Evolutionary conservation across 441 rosid genomes (phyloP).

Genomic region (Rhodomyrtus psidioides): DNA sequence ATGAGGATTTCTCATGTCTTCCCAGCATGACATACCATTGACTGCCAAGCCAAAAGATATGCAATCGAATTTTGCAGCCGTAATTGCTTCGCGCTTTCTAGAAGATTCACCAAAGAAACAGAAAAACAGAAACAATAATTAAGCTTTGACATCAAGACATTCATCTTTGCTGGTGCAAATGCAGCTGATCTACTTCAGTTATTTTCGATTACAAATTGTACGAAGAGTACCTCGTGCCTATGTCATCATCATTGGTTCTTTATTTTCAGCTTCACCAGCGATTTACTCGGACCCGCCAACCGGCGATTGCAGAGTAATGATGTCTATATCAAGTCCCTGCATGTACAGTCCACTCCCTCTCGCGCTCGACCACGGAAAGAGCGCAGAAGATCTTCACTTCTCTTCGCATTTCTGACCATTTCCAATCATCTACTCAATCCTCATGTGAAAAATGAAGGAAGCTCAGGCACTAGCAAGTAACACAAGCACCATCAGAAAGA

Average conservation of each 20-base stretch:
- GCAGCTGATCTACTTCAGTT: neutral
- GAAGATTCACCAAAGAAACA: neutral
- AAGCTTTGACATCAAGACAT: neutral
- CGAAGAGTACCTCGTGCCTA: neutral
- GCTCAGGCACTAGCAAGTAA: neutral
- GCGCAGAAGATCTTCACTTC: neutral
- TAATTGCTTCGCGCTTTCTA: neutral
- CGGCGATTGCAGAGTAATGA: neutral
- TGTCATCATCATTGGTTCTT: neutral
- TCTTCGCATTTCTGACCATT: neutral
- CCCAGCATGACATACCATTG: neutral
- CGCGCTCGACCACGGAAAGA: neutral
- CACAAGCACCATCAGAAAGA: neutral
- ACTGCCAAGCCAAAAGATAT: neutral
- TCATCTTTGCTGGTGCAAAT: neutral
- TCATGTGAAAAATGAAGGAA: neutral
- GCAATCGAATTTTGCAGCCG: neutral
- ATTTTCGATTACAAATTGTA: neutral
- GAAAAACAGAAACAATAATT: neutral
- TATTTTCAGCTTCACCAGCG: neutral
- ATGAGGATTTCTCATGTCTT: neutral
- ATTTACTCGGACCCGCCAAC: neutral
- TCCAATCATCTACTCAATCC: neutral
- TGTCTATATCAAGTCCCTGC: neutral
- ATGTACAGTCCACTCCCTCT: neutral